Conservation (phyloP, 2,329 filamentous ascomycete species). For the Cercospora zeae-maydis region DNA sequence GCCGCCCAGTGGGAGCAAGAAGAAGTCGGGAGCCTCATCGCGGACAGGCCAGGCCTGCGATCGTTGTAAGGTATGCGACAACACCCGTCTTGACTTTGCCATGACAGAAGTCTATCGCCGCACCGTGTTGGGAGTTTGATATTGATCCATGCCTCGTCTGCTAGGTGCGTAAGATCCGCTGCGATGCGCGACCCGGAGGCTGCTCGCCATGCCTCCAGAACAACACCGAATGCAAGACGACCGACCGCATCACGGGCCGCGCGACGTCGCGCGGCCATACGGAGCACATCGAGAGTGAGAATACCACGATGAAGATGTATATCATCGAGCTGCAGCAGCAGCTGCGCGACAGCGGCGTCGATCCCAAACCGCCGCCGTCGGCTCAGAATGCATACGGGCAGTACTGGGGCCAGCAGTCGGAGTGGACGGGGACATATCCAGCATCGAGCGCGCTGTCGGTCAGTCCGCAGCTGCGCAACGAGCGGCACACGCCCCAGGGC, state of each 20-base stretch:
- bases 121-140: not conserved
- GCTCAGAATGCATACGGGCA: slow-evolving; percentile 6
- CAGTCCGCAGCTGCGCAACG: slow-evolving; percentile 5
- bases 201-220: slow-evolving; percentile 78
- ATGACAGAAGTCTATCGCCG: not conserved
- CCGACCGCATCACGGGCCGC: slow-evolving; percentile 79
- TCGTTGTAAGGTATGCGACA: slow-evolving; percentile 67
- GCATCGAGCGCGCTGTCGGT: not conserved
- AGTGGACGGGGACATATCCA: not conserved
- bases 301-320: slow-evolving; percentile 62
- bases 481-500: slow-evolving; percentile 17
- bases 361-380: slow-evolving; percentile 41
- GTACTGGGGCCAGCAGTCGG: slow-evolving; percentile 15
- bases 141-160: not conserved
- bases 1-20: slow-evolving; percentile 13
- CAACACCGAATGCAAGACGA: slow-evolving; percentile 75
- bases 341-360: slow-evolving; percentile 58
- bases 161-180: slow-evolving; percentile 80
- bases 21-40: slow-evolving; percentile 53
- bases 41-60: slow-evolving; percentile 83
- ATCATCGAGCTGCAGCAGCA: slow-evolving; percentile 67
- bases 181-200: slow-evolving; percentile 74
- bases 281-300: slow-evolving; percentile 71
- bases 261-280: slow-evolving; percentile 75
- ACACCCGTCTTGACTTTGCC: not conserved